A percentile compares a stretch with the other conserved stretches of the same genome.
Conservation (phyloP, 768 basidiomycete genomes). For the Lenzites betulinus region DNA sequence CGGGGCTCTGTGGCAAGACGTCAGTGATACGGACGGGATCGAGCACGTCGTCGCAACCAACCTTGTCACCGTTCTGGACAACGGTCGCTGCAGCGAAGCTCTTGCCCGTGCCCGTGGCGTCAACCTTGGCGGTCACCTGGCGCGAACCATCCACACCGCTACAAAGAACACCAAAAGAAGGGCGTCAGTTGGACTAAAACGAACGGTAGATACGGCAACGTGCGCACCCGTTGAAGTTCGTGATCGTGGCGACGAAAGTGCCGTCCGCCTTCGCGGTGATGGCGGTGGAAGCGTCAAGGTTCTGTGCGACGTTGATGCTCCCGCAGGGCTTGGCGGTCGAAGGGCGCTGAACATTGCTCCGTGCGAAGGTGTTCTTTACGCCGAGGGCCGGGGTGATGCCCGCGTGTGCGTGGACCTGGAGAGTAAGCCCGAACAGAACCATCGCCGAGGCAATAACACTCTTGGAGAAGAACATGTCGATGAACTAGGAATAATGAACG, state of each 20-base stretch:
- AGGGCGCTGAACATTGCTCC: slow-evolving; percentile 34
- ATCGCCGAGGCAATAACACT: slow-evolving; percentile 27
- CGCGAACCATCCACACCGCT: slow-evolving; percentile 52
- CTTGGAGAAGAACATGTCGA: slow-evolving; percentile 34
- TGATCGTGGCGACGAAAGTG: slow-evolving; percentile 41
- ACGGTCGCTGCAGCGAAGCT: slow-evolving; percentile 41
- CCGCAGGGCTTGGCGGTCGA: slow-evolving; percentile 43
- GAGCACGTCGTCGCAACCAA: slow-evolving; percentile 29
- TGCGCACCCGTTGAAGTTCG: slow-evolving; percentile 50
- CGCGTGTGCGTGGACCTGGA: slow-evolving; percentile 45
- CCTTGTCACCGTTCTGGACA: slow-evolving; percentile 48
- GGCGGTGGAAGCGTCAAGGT: slow-evolving; percentile 39
- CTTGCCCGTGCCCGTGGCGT: slow-evolving; percentile 40
- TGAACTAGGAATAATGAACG: background rate
- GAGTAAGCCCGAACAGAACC: slow-evolving; percentile 36
- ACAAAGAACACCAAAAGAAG: background rate
- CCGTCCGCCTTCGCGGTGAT: slow-evolving; percentile 38
- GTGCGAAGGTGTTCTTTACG: slow-evolving; percentile 27
- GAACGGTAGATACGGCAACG: background rate
- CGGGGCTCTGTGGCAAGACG: slow-evolving; percentile 40
- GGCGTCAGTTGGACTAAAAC: background rate
- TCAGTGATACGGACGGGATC: background rate
- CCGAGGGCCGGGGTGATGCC: slow-evolving; percentile 46
- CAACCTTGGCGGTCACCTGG: slow-evolving; percentile 46
- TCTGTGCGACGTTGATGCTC: slow-evolving; percentile 41